Base-by-base conservation (phyloP, 2,329 filamentous ascomycete genomes). In the Xylaria sp. region DNA sequence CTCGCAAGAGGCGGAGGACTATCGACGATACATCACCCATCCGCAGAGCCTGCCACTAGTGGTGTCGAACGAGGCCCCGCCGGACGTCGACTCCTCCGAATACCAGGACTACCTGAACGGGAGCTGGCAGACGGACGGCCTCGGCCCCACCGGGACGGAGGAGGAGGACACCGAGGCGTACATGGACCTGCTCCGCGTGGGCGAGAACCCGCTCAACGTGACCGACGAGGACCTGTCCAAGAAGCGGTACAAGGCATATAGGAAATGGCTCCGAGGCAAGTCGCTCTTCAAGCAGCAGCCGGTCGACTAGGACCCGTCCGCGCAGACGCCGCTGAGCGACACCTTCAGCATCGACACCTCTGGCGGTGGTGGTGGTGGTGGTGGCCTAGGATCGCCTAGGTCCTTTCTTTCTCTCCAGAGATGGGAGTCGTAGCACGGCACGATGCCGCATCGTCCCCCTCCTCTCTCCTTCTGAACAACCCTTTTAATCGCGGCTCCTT, bases 221-320 rank as follows among this genome's bases (percentile, higher is more conserved):
- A 87, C 86, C 1, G 88, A 92, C 41, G 92, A 95, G 66, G 94
- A 97, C 71, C 81, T 86, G 42, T 81, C 83, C 39, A 97, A 96
- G 82, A 97, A 97, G 80, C 81, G 94, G 63, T 99, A 99, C 73
- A 97, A 96, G 75, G 90, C 92, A 8, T 99, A 99, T 74, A 79
- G 88, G 66, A 95, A 97, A 74, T 99, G 94, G 93, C 78, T 99
- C 68, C 83, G 87, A 58, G 93, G 93, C 17, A 97, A 97, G 77
- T 96, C 91, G 66, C 82, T 97, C 66, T 97, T 97, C 72, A 97
- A 97, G 74, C 92, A 97, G 78, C 85, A 88, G 71, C 85, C 87
- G 42, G 78, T 84, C 48, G 82, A 83, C 59, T 83, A 74, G 74
- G 63, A 54, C 43, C 66, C 67, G 50, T 49, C 59, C 49, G 45